Conservation (phyloP, 768 basidiomycete species). For the Lactarius tabidus region DNA sequence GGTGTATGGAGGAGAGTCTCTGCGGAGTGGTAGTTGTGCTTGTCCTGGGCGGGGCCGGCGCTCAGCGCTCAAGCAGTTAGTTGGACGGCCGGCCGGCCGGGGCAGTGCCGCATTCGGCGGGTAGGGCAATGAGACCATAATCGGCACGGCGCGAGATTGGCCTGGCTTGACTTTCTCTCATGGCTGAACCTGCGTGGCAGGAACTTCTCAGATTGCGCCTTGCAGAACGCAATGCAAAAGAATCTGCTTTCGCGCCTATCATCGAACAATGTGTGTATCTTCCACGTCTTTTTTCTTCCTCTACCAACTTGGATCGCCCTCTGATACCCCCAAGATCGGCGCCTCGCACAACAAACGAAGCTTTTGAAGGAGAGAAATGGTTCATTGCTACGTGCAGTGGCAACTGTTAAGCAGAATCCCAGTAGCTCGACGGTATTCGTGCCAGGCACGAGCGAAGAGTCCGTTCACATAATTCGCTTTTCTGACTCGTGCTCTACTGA, state of each 20-base stretch:
- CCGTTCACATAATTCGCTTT: constrained; percentile 31
- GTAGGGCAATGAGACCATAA: neutral
- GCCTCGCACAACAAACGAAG: constrained; percentile 88
- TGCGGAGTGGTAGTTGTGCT: neutral
- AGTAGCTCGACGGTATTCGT: constrained; percentile 60
- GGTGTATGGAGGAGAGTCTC: constrained; percentile 24
- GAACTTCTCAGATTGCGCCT: constrained; percentile 75
- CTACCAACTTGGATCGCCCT: constrained; percentile 21
- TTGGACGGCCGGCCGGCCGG: neutral
- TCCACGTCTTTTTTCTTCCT: constrained; percentile 19
- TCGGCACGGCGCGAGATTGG: neutral
- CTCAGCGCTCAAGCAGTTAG: neutral
- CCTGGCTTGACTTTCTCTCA: constrained; percentile 33
- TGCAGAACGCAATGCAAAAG: constrained; percentile 76
- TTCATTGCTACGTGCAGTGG: constrained; percentile 80
- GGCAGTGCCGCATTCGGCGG: neutral
- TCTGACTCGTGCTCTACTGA: constrained; percentile 5
- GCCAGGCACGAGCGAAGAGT: constrained; percentile 69
- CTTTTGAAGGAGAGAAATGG: constrained; percentile 90
- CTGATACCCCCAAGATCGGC: constrained; percentile 56
- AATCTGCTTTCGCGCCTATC: constrained; percentile 75
- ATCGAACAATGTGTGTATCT: constrained; percentile 86
- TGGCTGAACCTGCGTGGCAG: constrained; percentile 85
- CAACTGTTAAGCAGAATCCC: constrained; percentile 59
- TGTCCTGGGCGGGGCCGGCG: neutral